phyloP scores from a whole-genome alignment of 2,329 filamentous ascomycete genomes.

The Botrytis medusae region DNA sequence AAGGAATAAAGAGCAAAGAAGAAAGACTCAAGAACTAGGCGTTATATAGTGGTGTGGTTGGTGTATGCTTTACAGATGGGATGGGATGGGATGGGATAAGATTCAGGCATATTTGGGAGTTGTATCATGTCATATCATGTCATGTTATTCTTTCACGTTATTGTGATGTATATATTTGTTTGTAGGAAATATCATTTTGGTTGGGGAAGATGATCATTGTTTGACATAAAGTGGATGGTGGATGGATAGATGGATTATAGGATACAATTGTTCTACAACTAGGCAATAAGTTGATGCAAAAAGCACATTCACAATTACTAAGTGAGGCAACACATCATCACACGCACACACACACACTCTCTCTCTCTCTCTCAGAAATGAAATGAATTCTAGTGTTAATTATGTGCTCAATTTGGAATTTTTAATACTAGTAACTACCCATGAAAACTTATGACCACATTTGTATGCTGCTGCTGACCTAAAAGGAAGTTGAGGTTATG shows the following conservation, averaged over 20 bases:
- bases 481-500: slow-evolving; percentile 7
- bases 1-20: too few relatives aligned
- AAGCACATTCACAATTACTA: neutral
- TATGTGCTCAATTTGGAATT: slow-evolving; percentile 23
- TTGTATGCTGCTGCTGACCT: slow-evolving; percentile 15
- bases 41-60: too few relatives aligned
- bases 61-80: too few relatives aligned
- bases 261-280: neutral
- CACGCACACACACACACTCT: too few relatives aligned
- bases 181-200: neutral
- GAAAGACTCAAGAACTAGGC: too few relatives aligned
- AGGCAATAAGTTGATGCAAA: neutral
- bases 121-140: neutral
- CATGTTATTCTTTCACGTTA: neutral
- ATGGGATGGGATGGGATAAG: neutral
- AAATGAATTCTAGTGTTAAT: neutral
- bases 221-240: neutral
- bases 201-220: neutral
- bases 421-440: slow-evolving; percentile 23
- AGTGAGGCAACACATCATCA: neutral
- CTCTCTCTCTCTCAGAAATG: neutral
- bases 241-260: neutral
- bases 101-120: neutral
- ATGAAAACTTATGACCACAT: slow-evolving; percentile 16
- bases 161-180: neutral